phyloP scores from a whole-genome alignment of 768 basidiomycete genomes.

The Saitozyma sp. region DNA sequence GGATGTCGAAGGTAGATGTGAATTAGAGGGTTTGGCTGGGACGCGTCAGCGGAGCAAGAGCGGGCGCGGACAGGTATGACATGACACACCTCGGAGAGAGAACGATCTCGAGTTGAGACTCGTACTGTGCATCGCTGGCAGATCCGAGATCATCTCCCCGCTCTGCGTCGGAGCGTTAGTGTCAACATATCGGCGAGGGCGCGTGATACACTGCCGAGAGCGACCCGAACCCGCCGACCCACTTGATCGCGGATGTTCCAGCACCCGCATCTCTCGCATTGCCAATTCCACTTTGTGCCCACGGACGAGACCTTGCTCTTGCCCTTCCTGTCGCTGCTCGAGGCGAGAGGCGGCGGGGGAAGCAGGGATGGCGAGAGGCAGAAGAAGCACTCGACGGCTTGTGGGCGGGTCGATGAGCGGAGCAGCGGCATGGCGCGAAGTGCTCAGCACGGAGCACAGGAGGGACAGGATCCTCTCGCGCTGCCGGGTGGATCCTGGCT shows the following conservation, averaged over 20 bases:
- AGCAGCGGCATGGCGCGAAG: conserved; percentile 37
- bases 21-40: conserved; percentile 35
- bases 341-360: conserved; percentile 7
- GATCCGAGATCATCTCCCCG: conserved; percentile 79
- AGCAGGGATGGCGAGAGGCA: conserved; percentile 40
- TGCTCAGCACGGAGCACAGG: too few relatives aligned
- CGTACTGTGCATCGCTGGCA: conserved; percentile 85
- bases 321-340: conserved; percentile 23
- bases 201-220: background rate
- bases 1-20: conserved; percentile 35
- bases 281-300: conserved; percentile 45
- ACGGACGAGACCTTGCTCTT: conserved; percentile 28
- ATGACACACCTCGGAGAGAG: conserved; percentile 35
- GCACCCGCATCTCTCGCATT: conserved; percentile 40
- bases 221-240: background rate
- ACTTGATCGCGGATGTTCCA: conserved; percentile 44
- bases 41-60: background rate
- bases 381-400: conserved; percentile 47
- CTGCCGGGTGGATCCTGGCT: too few relatives aligned
- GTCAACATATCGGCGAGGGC: too few relatives aligned
- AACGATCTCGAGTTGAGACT: conserved; percentile 57
- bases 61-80: background rate
- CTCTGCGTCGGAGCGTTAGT: conserved; percentile 40
- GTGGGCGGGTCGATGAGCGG: conserved; percentile 34
- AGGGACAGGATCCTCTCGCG: too few relatives aligned